Evolutionary conservation across 2,329 filamentous ascomycete genomes (phyloP), one percentile per base, ranked within the genome.

Genomic region (Fusarium brachygibbosum): DNA sequence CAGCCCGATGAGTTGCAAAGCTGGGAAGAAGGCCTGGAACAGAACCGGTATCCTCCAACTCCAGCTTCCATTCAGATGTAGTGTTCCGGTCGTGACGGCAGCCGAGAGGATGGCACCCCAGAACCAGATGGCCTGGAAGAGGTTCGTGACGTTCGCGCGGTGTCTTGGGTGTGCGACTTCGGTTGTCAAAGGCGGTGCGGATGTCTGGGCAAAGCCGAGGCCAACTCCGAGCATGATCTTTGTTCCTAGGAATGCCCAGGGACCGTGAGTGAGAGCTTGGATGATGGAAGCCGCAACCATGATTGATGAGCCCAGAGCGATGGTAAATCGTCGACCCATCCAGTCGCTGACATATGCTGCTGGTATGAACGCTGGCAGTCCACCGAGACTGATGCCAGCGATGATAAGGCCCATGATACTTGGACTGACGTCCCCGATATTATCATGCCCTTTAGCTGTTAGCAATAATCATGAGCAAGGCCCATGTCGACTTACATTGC

Each of bases 121-220:
- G 32, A 60, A 68, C 68, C 67, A 70, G 6, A 68, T 57, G 17
- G 55, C 64, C 34, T 68, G 65, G 38, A 70, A 70, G n/a, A 70
- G 49, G 34, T 66, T 63, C 9, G 65, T 70, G 2, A 70, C 51
- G 12, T 63, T 70, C 4, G 52, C 68, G 3, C 68, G 68, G 28
- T 70, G 67, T 35, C 51, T 58, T 1, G 68, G 68, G 16, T 70
- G 65, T 4, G 68, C 63, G 10, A 70, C 59, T 13, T 70, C 68
- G 8, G 65, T 68, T 0, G 61, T 60, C 1, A 70, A 46, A 11
- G 61, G 58, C 2, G 68, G 67, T 4, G 67, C 67, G 5, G 67
- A 38, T 1, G 68, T 70, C 28, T 68, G 65, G 2, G 68, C 68
- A 5, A 70, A 56, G 6, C 58, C 63, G 1, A 70, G 56, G 1